These are phyloP conservation scores for Cladophialophora immunda DNA, from an alignment of 2,329 filamentous ascomycete genomes.

Conservation along the genomic window DNA sequence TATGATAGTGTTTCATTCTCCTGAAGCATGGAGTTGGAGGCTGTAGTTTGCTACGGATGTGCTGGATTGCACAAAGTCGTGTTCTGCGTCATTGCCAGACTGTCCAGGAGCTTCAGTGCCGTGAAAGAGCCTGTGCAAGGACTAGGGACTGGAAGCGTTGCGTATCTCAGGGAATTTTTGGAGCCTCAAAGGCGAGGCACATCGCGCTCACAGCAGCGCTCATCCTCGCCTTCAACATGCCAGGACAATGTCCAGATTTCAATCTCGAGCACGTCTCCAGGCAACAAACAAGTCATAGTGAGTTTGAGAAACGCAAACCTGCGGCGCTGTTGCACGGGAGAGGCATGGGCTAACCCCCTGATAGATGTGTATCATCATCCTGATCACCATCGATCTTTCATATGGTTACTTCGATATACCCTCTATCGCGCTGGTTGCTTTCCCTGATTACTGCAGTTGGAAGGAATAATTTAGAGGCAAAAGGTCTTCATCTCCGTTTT, in stretches of 20 bases:
- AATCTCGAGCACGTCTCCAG: not conserved
- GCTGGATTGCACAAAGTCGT: not conserved
- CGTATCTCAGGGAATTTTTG: not conserved
- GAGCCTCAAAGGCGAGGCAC: not conserved
- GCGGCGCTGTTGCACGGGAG: not conserved
- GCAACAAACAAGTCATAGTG: not conserved
- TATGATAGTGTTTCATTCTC: constrained; percentile 7
- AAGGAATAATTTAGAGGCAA: not conserved
- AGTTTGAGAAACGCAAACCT: not conserved
- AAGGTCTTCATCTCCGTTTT: not conserved
- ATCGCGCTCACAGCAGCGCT: not conserved
- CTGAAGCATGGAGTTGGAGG: constrained; percentile 5
- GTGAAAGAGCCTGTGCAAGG: not conserved
- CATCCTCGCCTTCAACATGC: not conserved
- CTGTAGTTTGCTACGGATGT: not conserved
- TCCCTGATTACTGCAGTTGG: not conserved
- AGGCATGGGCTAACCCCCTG: not conserved
- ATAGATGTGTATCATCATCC: not conserved
- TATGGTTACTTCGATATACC: not conserved
- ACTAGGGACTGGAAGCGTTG: not conserved
- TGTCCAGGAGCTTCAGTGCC: not conserved
- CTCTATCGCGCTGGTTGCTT: not conserved
- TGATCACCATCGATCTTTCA: not conserved
- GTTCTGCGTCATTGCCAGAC: not conserved
- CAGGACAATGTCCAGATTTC: not conserved